A percentile compares a stretch with the other conserved stretches of the same genome.
Evolutionary conservation across 371 early-diverging fungal species (phyloP).

Genomic region (Apophysomyces variabilis): DNA sequence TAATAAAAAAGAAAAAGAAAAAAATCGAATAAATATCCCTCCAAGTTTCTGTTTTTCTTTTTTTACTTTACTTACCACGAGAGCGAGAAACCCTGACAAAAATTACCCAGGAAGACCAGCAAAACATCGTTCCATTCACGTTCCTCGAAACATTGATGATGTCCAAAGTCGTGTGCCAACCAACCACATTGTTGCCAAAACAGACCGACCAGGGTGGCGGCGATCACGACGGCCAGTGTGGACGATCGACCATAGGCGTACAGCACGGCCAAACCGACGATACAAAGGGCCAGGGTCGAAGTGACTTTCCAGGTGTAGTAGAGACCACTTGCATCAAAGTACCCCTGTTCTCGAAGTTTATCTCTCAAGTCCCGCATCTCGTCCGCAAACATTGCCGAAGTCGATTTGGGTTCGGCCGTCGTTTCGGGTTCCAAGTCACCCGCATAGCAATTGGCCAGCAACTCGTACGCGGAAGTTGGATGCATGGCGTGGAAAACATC

Average conservation of each 20-base stretch:
- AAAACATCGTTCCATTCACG: conserved; percentile 66
- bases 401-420: conserved; percentile 18
- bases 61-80: conserved; percentile 52
- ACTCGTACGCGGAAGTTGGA: conserved; percentile 68
- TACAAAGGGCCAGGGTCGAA: conserved; percentile 60
- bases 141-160: conserved; percentile 83
- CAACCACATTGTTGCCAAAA: conserved; percentile 92
- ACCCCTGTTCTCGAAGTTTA: conserved; percentile 62
- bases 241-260: conserved; percentile 58
- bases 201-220: conserved; percentile 70
- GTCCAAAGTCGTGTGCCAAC: conserved; percentile 88
- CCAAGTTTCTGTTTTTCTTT: background rate
- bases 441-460: conserved; percentile 79
- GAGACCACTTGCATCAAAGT: conserved; percentile 69
- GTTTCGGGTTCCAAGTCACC: conserved; percentile 68
- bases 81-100: conserved; percentile 80
- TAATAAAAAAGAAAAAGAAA: conserved; percentile 29
- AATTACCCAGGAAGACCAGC: conserved; percentile 77
- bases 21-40: background rate
- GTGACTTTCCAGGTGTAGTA: conserved; percentile 72
- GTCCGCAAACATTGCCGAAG: conserved; percentile 45
- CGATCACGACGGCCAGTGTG: conserved; percentile 57
- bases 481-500: conserved; percentile 92
- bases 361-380: conserved; percentile 73
- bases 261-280: conserved; percentile 56